Base-by-base conservation (phyloP, 352 stramenopile genomes). In the Elongisporangium prolatum region DNA sequence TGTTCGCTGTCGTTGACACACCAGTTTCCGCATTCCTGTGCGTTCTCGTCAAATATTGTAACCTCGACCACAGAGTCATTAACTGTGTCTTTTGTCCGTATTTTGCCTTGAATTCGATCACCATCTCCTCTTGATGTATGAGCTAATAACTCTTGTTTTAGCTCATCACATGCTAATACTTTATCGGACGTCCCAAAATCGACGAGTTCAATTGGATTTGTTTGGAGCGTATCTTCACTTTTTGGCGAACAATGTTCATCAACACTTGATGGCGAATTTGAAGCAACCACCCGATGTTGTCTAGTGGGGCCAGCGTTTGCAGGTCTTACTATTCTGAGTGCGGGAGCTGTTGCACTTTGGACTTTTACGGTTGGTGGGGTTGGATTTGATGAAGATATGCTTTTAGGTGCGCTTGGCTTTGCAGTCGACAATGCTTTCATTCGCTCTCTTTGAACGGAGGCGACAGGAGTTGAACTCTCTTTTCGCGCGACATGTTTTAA, bases 381-480 rank as follows among this genome's bases (percentile, higher is more conserved):
- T 25, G 51, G 28, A 50, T 50, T 37, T 37, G 28, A 17, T 52
- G 25, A n/a, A 24, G 44, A 21, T 1, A 6, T 11, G 34, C 10
- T 17, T 16, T 24, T 56, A 3, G 47, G 21, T 11, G 60, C 48
- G 10, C 20, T 13, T 22, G 55, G 7, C 21, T 67, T 73, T n/a
- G 61, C 51, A 38, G 28, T 38, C 28, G 28, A 38, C 28, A 38
- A 38, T 0, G 60, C 62, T 37, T 74, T 77, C 20, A 77, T 22
- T 48, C 69, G 72, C 47, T 79, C 70, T 14, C 57, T 68, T n/a
- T 71, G 60, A 38, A 69, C 68, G 0, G 70, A 79, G 1, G 58
- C n/a, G 13, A 52, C 14, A 10, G 28, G 28, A 2, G 28, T 38
- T 13, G 28, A 13, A 13, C 56, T 67, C 37, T 81, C 67, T n/a